Evolutionary conservation across 2,329 filamentous ascomycete species (phyloP).

Genomic region (Leptodontidium sp.): DNA sequence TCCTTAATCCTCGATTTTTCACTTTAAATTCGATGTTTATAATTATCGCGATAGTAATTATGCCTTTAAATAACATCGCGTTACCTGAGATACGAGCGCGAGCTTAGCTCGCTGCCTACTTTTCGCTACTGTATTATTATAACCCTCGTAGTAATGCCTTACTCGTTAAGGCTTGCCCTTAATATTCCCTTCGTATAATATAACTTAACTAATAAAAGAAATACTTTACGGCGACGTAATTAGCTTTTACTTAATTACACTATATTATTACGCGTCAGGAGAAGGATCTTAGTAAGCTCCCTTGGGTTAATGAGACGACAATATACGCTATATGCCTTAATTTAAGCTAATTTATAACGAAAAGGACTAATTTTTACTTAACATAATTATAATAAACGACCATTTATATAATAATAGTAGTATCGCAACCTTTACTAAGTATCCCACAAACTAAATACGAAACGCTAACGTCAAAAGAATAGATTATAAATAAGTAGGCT

Average conservation of each 20-base stretch:
- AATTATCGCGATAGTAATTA: constrained; percentile 29
- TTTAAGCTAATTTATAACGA: too few relatives aligned
- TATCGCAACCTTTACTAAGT: background rate
- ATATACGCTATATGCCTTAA: too few relatives aligned
- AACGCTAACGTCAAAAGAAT: background rate
- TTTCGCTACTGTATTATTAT: constrained; percentile 30
- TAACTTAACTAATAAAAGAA: constrained; percentile 31
- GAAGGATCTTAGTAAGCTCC: too few relatives aligned
- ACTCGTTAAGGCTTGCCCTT: constrained; percentile 34
- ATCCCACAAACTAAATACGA: background rate
- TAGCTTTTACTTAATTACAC: too few relatives aligned
- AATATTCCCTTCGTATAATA: constrained; percentile 34
- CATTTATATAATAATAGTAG: background rate
- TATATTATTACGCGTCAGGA: too few relatives aligned
- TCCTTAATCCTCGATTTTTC: constrained; percentile 29
- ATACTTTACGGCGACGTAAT: too few relatives aligned
- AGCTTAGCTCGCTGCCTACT: constrained; percentile 26
- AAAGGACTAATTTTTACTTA: too few relatives aligned
- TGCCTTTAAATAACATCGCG: constrained; percentile 28
- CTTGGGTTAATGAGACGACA: too few relatives aligned
- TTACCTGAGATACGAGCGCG: constrained; percentile 33
- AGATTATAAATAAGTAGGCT: too few relatives aligned
- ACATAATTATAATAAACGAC: background rate
- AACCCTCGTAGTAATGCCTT: constrained; percentile 30
- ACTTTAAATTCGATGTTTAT: constrained; percentile 35